Conservation (phyloP, 495 filamentous ascomycete species). For the Penicillium lagena region DNA sequence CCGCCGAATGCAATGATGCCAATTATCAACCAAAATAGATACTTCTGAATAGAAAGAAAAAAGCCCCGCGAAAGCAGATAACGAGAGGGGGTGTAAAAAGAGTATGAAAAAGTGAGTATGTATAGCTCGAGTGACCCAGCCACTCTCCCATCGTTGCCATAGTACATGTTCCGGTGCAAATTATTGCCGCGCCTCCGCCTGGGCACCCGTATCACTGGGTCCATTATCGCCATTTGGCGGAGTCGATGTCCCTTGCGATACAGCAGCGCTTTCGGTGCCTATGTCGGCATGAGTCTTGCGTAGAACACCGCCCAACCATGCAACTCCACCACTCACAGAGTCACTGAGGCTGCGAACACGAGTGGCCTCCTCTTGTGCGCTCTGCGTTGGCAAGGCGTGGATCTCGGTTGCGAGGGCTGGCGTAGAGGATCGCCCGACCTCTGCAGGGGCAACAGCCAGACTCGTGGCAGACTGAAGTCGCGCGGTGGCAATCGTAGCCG, state of each 20-base stretch:
- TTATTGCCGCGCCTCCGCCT: slow-evolving; percentile 8
- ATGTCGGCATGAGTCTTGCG: slow-evolving; percentile 3
- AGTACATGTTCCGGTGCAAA: neutral
- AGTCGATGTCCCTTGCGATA: slow-evolving; percentile 10
- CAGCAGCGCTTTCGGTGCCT: slow-evolving; percentile 8
- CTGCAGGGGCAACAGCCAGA: slow-evolving; percentile 12
- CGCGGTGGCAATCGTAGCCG: slow-evolving; percentile 18
- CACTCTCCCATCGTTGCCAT: slow-evolving; percentile 12
- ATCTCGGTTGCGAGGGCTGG: slow-evolving; percentile 16
- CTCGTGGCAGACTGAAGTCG: slow-evolving; percentile 27
- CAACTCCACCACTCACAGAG: slow-evolving; percentile 34
- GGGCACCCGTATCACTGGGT: neutral
- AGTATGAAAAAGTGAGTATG: slow-evolving; percentile 2
- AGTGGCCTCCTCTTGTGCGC: slow-evolving; percentile 11
- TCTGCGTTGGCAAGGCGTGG: slow-evolving; percentile 2
- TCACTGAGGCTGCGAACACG: slow-evolving; percentile 41
- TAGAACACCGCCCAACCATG: slow-evolving; percentile 35
- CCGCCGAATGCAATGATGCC: slow-evolving; percentile 16
- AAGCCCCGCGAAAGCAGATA: neutral
- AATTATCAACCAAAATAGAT: slow-evolving; percentile 12
- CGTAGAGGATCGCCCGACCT: slow-evolving; percentile 18
- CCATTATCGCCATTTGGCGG: neutral
- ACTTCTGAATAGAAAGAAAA: neutral
- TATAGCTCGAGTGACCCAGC: slow-evolving; percentile 17
- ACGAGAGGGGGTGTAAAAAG: neutral